Percentiles rank a stretch among this genome's conserved stretches.
These are phyloP conservation scores for Arachis hypogaea DNA, from an alignment of 306 rosid species.

Conservation along the genomic window DNA sequence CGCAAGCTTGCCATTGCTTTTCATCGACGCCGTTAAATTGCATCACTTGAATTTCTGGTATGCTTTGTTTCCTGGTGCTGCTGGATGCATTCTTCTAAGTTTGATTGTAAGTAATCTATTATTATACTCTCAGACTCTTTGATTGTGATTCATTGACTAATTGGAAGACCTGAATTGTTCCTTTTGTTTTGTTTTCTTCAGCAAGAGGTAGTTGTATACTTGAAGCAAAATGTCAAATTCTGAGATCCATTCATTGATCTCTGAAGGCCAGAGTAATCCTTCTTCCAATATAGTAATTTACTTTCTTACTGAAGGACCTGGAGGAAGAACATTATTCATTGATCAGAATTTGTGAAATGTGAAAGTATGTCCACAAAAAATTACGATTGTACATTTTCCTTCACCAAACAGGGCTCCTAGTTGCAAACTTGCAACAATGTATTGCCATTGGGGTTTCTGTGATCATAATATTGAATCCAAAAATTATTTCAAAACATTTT, in stretches of 20 bases:
- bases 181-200: conserved; percentile 40
- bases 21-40: conserved; percentile 86
- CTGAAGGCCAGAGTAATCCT: not conserved
- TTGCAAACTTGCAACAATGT: conserved; percentile 15
- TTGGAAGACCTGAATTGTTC: not conserved
- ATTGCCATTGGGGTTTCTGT: conserved; percentile 18
- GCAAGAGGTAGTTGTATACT: conserved; percentile 82
- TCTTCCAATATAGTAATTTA: conserved; percentile 27
- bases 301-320: not conserved
- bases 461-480: not conserved
- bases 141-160: not conserved
- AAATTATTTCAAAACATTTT: conserved; percentile 18
- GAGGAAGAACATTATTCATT: conserved; percentile 27
- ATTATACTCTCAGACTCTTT: not conserved
- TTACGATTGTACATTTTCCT: conserved; percentile 13
- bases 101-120: conserved; percentile 62
- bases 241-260: conserved; percentile 27
- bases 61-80: conserved; percentile 77
- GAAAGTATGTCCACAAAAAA: conserved; percentile 14
- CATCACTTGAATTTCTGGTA: conserved; percentile 82
- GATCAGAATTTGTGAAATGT: conserved; percentile 28
- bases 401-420: conserved; percentile 7
- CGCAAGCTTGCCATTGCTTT: conserved; percentile 84
- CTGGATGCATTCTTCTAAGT: conserved; percentile 76
- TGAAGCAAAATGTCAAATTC: conserved; percentile 78